Conservation (phyloP, 805 yeast species). For the Lipomyces orientalis region DNA sequence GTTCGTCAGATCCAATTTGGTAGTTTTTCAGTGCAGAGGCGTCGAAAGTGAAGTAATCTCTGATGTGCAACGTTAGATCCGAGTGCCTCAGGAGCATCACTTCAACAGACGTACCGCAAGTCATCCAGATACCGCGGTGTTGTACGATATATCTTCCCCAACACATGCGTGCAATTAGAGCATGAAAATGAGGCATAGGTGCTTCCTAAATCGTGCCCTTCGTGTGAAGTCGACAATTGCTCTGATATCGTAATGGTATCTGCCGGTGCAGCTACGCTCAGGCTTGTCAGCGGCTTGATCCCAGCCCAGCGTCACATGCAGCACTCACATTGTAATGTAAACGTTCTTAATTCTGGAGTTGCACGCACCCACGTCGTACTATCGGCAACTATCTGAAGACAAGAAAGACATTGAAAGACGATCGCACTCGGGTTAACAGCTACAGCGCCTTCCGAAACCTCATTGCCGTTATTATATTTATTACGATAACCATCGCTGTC, state of each 20-base stretch:
- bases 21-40: constrained; percentile 36
- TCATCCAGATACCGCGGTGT: constrained; percentile 42
- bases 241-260: constrained; percentile 28
- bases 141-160: constrained; percentile 41
- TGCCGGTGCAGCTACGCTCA: constrained; percentile 22
- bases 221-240: constrained; percentile 25
- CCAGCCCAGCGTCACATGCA: background rate
- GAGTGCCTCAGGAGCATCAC: background rate
- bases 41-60: constrained; percentile 40
- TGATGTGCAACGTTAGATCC: constrained; percentile 1
- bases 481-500: constrained; percentile 4
- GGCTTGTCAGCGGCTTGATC: background rate
- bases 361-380: constrained; percentile 41
- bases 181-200: constrained; percentile 39
- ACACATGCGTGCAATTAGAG: constrained; percentile 29
- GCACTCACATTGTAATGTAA: constrained; percentile 34
- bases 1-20: constrained; percentile 38
- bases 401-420: constrained; percentile 41
- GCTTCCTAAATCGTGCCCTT: constrained; percentile 37
- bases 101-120: constrained; percentile 21
- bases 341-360: constrained; percentile 33
- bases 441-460: background rate
- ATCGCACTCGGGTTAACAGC: constrained; percentile 32
- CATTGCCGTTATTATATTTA: constrained; percentile 5
- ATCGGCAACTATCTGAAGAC: constrained; percentile 41